Conservation (phyloP, 2,329 filamentous ascomycete genomes). For the Parascedosporium putredinis region DNA sequence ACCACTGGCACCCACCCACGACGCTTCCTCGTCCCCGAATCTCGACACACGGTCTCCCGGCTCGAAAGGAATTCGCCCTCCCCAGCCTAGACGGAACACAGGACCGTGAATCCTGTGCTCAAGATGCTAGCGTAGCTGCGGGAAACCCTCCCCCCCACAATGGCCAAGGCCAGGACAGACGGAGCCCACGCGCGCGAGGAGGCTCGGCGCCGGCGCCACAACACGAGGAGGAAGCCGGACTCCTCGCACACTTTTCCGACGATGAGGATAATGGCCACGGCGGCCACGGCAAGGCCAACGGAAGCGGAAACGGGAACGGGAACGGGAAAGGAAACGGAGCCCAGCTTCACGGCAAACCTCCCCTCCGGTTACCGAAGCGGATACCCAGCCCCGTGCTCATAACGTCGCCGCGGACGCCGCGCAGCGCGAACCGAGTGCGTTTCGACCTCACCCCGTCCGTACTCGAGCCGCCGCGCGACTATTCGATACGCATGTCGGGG, state of each 20-base stretch:
- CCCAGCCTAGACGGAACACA: neutral
- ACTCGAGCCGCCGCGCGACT: conserved; percentile 21
- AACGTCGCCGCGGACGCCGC: conserved; percentile 32
- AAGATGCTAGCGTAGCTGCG: conserved; percentile 5
- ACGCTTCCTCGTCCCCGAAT: too few relatives aligned
- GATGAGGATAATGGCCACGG: conserved; percentile 14
- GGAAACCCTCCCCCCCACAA: conserved; percentile 1
- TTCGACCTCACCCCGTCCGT: conserved; percentile 52
- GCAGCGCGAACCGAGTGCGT: conserved; percentile 63
- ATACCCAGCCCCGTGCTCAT: conserved; percentile 3
- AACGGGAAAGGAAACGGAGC: too few relatives aligned
- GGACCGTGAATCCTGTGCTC: conserved; percentile 4
- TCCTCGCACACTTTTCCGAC: conserved; percentile 18
- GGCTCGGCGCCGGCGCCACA: conserved; percentile 8
- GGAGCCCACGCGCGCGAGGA: neutral
- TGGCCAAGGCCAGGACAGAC: conserved; percentile 6
- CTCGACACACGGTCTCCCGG: too few relatives aligned
- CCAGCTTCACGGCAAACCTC: conserved; percentile 12
- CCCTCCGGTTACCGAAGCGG: conserved; percentile 11
- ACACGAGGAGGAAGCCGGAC: conserved; percentile 22
- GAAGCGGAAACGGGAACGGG: neutral
- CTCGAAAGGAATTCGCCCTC: too few relatives aligned
- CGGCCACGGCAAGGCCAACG: conserved; percentile 13
- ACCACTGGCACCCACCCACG: too few relatives aligned
- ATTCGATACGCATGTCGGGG: neutral